phyloP scores from a whole-genome alignment of 495 filamentous ascomycete species.

The Penicillium ucsense region DNA sequence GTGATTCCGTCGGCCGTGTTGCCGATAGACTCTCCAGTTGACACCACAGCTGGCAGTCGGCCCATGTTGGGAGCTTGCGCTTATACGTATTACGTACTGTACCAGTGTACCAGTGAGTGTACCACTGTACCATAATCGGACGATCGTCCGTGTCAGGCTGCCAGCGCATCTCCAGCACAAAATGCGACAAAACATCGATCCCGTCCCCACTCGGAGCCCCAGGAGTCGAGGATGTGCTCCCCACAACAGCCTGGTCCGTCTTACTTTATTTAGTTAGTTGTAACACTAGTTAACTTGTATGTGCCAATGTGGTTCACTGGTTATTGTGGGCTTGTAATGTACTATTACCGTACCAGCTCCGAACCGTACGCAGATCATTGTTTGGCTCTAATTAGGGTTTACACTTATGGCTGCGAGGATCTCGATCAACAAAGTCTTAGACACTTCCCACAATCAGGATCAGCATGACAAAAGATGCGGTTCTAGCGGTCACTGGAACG shows the following conservation, averaged over 20 bases:
- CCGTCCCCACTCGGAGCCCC: slow-evolving; percentile 8
- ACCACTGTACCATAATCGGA: too few relatives aligned
- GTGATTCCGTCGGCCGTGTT: too few relatives aligned
- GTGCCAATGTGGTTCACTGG: too few relatives aligned
- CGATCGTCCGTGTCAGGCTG: background rate
- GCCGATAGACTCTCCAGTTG: too few relatives aligned
- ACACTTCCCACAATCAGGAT: background rate
- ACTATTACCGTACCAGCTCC: too few relatives aligned
- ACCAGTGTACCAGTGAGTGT: too few relatives aligned
- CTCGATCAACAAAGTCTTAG: background rate
- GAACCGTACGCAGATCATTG: background rate
- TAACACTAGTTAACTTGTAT: too few relatives aligned
- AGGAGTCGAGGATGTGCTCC: slow-evolving; percentile 5
- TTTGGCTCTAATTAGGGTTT: slow-evolving; percentile 8
- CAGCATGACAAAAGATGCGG: background rate
- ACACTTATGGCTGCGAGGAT: background rate
- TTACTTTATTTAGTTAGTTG: too few relatives aligned
- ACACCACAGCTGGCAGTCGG: background rate
- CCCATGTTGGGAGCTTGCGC: background rate
- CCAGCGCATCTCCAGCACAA: background rate
- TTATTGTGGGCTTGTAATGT: too few relatives aligned
- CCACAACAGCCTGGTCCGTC: too few relatives aligned
- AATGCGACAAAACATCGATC: background rate
- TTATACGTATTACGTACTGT: too few relatives aligned
- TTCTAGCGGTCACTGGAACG: too few relatives aligned